Evolutionary conservation across 164 flowering plant genomes (phyloP).

Genomic region (Euptelea pleiosperma): DNA sequence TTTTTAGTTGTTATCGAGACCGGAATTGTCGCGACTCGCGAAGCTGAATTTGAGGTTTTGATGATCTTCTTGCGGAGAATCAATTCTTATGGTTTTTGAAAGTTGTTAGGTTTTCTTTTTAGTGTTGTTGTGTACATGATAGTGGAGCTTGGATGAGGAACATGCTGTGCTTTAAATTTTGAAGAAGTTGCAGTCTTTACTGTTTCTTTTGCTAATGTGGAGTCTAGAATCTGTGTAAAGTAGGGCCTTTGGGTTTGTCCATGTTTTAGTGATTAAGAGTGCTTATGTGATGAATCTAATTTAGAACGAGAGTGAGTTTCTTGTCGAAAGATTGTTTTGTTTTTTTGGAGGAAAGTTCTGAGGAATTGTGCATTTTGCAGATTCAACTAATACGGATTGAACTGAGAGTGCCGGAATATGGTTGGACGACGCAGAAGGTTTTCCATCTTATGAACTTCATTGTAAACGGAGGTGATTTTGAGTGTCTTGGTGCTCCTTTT

Average conservation of each 20-base stretch:
- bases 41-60: too few relatives aligned
- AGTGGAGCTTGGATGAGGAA: too few relatives aligned
- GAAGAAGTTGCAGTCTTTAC: not conserved
- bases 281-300: not conserved
- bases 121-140: too few relatives aligned
- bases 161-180: too few relatives aligned
- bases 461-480: slow-evolving; percentile 84
- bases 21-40: too few relatives aligned
- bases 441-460: slow-evolving; percentile 96
- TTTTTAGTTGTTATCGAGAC: too few relatives aligned
- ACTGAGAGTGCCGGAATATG: slow-evolving; percentile 87
- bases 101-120: too few relatives aligned
- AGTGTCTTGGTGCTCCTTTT: not conserved
- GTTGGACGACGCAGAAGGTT: slow-evolving; percentile 99
- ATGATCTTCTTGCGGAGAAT: not conserved
- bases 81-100: too few relatives aligned
- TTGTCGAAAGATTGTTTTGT: too few relatives aligned
- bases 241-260: too few relatives aligned
- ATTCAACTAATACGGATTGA: slow-evolving; percentile 86
- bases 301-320: not conserved
- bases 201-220: not conserved
- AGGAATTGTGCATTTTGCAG: slow-evolving; percentile 36
- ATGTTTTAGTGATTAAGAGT: too few relatives aligned
- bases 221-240: too few relatives aligned
- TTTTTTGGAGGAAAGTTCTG: not conserved